These are phyloP conservation scores for Malassezia restricta DNA, from an alignment of 1,284 basidiomycete genomes.

Conservation along the genomic window DNA sequence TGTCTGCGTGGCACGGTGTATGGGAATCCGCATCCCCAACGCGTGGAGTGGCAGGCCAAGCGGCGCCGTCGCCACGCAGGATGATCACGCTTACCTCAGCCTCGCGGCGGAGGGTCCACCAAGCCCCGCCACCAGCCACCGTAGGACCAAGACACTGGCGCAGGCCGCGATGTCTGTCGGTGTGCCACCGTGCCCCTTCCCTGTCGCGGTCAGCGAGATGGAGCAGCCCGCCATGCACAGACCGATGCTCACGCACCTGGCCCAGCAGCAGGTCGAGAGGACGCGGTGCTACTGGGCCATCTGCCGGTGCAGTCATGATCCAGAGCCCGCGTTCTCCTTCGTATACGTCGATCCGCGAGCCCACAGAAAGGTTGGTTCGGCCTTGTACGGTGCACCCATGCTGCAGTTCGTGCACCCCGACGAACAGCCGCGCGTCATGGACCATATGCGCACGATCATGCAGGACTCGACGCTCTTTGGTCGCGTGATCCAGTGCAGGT, in stretches of 20 bases:
- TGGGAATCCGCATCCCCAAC: constrained; percentile 14
- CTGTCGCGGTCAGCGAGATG: too few relatives aligned
- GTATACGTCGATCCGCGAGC: constrained; percentile 74
- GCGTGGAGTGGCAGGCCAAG: too few relatives aligned
- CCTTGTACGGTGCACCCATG: constrained; percentile 49
- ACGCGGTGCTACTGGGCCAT: constrained; percentile 12
- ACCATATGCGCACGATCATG: constrained; percentile 65
- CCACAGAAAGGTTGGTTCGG: constrained; percentile 31
- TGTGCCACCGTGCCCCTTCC: too few relatives aligned
- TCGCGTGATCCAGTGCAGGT: constrained; percentile 67
- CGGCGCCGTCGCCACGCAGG: neutral
- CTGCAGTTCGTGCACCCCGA: constrained; percentile 80
- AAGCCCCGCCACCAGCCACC: too few relatives aligned
- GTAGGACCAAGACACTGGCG: too few relatives aligned
- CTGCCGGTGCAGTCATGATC: neutral
- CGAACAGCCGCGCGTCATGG: constrained; percentile 52
- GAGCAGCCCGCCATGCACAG: too few relatives aligned
- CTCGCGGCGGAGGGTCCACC: too few relatives aligned
- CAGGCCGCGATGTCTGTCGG: too few relatives aligned
- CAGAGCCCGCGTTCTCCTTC: neutral
- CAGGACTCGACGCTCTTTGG: constrained; percentile 72
- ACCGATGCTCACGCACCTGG: too few relatives aligned
- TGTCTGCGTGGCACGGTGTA: neutral
- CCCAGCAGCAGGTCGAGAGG: neutral
- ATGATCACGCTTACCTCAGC: too few relatives aligned